phyloP scores from a whole-genome alignment of 2,329 filamentous ascomycete genomes.

The Zymoseptoria ardabiliae region DNA sequence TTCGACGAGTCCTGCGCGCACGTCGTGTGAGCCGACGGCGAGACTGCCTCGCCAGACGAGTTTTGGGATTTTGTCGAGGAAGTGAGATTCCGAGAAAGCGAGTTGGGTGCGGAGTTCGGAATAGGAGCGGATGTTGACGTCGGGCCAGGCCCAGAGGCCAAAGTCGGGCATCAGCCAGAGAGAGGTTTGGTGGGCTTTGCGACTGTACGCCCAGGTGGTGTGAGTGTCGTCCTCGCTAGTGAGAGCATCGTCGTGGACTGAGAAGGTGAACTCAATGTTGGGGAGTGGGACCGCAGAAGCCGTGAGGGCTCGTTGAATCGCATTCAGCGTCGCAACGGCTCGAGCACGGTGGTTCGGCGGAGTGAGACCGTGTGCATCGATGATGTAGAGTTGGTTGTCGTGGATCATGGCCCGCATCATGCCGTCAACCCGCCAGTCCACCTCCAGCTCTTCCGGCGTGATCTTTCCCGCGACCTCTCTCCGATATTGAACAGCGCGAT shows the following conservation, averaged over 20 bases:
- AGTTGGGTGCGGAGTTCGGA: slow-evolving; percentile 13
- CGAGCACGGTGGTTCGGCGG: slow-evolving; percentile 21
- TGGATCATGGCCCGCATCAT: slow-evolving; percentile 23
- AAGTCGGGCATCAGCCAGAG: slow-evolving; percentile 48
- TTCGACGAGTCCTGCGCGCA: slow-evolving; percentile 27
- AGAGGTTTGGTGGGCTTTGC: slow-evolving; percentile 28
- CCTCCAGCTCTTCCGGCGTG: slow-evolving; percentile 17
- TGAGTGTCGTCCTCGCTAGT: slow-evolving; percentile 13
- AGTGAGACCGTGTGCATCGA: slow-evolving; percentile 19
- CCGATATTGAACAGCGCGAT: slow-evolving; percentile 22
- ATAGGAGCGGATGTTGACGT: slow-evolving; percentile 28
- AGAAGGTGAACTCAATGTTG: slow-evolving; percentile 39
- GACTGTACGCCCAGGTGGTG: slow-evolving; percentile 22
- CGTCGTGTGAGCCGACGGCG: slow-evolving; percentile 20
- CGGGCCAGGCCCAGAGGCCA: slow-evolving; percentile 45
- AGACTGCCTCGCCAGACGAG: slow-evolving; percentile 26
- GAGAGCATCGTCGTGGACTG: slow-evolving; percentile 38
- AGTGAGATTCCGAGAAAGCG: slow-evolving; percentile 15
- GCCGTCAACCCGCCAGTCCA: slow-evolving; percentile 18
- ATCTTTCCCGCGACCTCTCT: slow-evolving; percentile 15
- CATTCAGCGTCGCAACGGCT: slow-evolving; percentile 35
- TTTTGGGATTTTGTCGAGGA: slow-evolving; percentile 20
- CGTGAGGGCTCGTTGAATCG: slow-evolving; percentile 41
- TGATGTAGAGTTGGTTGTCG: slow-evolving; percentile 25
- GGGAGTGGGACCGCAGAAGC: slow-evolving; percentile 35